Conservation (phyloP, 2,329 filamentous ascomycete species). For the Trichoderma sp. region DNA sequence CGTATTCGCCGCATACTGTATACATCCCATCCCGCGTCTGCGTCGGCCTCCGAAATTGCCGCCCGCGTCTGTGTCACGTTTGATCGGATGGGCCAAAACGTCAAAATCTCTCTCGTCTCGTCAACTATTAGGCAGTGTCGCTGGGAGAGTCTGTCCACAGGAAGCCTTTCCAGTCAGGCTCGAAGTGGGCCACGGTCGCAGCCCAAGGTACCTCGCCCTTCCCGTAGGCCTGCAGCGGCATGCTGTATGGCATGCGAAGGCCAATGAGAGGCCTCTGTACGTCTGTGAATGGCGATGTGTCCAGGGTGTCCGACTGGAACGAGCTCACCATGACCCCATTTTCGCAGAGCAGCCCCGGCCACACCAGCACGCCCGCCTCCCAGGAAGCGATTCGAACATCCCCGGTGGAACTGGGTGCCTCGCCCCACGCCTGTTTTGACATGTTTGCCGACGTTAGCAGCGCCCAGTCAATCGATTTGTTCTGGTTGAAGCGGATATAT, state of each 20-base stretch:
- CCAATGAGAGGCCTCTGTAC: constrained; percentile 51
- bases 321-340: constrained; percentile 62
- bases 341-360: constrained; percentile 60
- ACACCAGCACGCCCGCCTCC: constrained; percentile 79
- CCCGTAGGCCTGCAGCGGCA: constrained; percentile 67
- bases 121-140: neutral
- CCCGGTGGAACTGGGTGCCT: constrained; percentile 51
- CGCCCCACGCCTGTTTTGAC: constrained; percentile 86
- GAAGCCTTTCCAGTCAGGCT: constrained; percentile 59
- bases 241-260: constrained; percentile 76
- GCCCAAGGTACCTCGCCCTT: constrained; percentile 72
- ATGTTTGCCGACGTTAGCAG: constrained; percentile 88
- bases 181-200: constrained; percentile 55
- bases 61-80: neutral
- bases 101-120: neutral
- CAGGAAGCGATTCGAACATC: constrained; percentile 74
- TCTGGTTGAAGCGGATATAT: constrained; percentile 64
- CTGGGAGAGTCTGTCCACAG: constrained; percentile 32
- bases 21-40: neutral
- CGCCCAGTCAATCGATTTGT: constrained; percentile 70
- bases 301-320: constrained; percentile 60
- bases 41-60: neutral
- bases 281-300: constrained; percentile 23
- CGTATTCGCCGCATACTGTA: neutral
- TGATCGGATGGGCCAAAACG: neutral